phyloP scores from a whole-genome alignment of 805 yeast species.

The Pichia cabralensis region DNA sequence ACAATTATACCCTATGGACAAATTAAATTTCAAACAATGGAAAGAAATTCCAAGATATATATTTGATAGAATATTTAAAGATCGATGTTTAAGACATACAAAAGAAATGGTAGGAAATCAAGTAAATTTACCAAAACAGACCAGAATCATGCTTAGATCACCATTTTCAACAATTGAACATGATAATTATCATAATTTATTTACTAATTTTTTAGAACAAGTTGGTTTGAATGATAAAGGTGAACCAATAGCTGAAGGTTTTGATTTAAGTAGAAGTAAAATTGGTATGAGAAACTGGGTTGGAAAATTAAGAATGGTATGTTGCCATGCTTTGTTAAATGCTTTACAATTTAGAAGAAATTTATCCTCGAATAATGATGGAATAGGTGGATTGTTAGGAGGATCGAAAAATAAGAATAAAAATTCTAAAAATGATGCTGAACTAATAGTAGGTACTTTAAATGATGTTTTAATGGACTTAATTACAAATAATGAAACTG shows the following conservation, averaged over 20 bases:
- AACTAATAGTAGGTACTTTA: slow-evolving; percentile 35
- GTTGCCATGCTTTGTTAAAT: slow-evolving; percentile 62
- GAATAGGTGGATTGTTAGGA: not conserved
- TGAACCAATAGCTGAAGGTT: slow-evolving; percentile 37
- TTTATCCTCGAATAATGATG: slow-evolving; percentile 3
- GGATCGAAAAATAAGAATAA: slow-evolving; percentile 6
- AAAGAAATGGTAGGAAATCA: slow-evolving; percentile 74
- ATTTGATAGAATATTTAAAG: slow-evolving; percentile 42
- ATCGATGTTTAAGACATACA: slow-evolving; percentile 66
- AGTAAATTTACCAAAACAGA: slow-evolving; percentile 70
- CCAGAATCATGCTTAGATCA: slow-evolving; percentile 54
- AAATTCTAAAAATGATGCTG: slow-evolving; percentile 7
- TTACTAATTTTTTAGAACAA: slow-evolving; percentile 45
- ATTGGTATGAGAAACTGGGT: slow-evolving; percentile 61
- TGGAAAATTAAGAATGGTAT: slow-evolving; percentile 57
- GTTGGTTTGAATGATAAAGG: slow-evolving; percentile 47
- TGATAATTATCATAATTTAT: slow-evolving; percentile 63
- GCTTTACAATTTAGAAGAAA: slow-evolving; percentile 4
- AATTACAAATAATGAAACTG: slow-evolving; percentile 44
- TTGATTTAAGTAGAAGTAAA: slow-evolving; percentile 37
- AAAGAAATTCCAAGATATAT: slow-evolving; percentile 24
- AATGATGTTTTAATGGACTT: slow-evolving; percentile 61
- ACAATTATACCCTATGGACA: slow-evolving; percentile 53
- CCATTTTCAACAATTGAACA: slow-evolving; percentile 80
- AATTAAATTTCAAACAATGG: slow-evolving; percentile 21